Percentiles rank a stretch among this genome's conserved stretches.
phyloP scores from a whole-genome alignment of 2,329 filamentous ascomycete genomes.

The Trichoderma guizhouense region DNA sequence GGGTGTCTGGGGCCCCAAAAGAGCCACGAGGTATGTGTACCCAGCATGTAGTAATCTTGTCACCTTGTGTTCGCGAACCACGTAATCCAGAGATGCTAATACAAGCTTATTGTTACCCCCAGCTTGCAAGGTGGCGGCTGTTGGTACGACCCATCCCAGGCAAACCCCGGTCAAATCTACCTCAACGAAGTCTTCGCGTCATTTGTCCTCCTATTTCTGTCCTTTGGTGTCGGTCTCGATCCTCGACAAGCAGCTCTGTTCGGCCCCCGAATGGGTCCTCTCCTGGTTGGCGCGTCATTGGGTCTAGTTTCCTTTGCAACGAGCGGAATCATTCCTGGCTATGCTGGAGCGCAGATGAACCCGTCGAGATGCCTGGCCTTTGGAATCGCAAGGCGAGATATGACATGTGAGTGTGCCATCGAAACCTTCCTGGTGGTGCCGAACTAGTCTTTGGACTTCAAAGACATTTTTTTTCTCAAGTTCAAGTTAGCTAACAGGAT shows the following conservation, averaged over 20 bases:
- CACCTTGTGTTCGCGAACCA: background rate
- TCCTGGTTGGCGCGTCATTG: conserved; percentile 44
- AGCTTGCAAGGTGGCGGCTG: conserved; percentile 37
- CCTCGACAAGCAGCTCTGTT: conserved; percentile 48
- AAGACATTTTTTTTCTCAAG: background rate
- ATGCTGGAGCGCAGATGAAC: conserved; percentile 42
- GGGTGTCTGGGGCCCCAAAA: conserved; percentile 32
- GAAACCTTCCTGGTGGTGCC: background rate
- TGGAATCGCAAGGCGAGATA: conserved; percentile 35
- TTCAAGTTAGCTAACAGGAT: background rate
- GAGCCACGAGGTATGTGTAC: conserved; percentile 27
- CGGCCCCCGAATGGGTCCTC: conserved; percentile 46
- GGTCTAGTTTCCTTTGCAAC: conserved; percentile 37
- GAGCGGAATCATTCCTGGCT: conserved; percentile 38
- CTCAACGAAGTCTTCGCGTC: conserved; percentile 46
- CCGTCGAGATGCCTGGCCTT: conserved; percentile 44
- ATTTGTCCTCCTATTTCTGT: conserved; percentile 35
- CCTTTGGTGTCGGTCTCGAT: conserved; percentile 52
- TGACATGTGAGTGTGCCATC: conserved; percentile 23
- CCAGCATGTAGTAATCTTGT: background rate
- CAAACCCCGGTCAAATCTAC: conserved; percentile 40
- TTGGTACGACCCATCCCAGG: conserved; percentile 33
- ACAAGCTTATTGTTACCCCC: background rate
- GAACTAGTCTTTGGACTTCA: background rate
- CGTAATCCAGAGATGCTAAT: background rate